Evolutionary conservation across 495 filamentous ascomycete species (phyloP), one percentile per base, ranked within the genome.

Genomic region (Xylaria palmicola): DNA sequence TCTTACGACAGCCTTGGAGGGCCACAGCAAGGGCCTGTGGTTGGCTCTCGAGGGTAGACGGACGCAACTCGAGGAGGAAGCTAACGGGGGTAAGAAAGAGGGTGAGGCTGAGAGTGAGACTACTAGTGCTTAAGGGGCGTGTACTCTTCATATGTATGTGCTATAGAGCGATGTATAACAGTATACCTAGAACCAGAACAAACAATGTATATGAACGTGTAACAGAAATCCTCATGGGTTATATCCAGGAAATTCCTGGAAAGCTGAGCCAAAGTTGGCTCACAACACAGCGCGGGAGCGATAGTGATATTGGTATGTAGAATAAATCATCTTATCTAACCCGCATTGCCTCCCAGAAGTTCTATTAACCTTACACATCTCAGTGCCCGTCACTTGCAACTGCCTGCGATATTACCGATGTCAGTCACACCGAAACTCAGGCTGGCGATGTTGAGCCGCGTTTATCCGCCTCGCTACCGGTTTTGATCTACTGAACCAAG

Each of bases 1-100:
- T 59, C 68, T 97, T 50, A 88, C 90, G 37, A 85, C 72, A 65
- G 79, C 83, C 22, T 71, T 97, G 74, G 92, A 96, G 72, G 85
- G 88, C 17, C 84, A 87, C 59, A 79, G 88, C 34, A 89, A 85
- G 84, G 91, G 83, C 67, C 67, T 97, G 41, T 97, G 91, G 81
- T 79, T 93, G 59, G 90, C 91, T 24, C 75, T 96, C 67, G 91
- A 97, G 81, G 85, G 90, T 41, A 79, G 92, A 68, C 81, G 86
- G 74, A 81, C 74, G 40, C 86, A 88, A 71, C 74, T 97, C 74
- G 90, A 95, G 70, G 91, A 93, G 62, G 89, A 90, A 66, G 76
- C 78, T 65, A 84, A 82, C 62, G 77, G 71, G 20, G 73, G 59
- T 12, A 68, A 68, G 34, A 69, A 75, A 37, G 72, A 74, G 54